Percentiles rank a stretch among this genome's conserved stretches.
Evolutionary conservation across 345 rosid species (phyloP).

Genomic region (Eucalyptus paniculata): DNA sequence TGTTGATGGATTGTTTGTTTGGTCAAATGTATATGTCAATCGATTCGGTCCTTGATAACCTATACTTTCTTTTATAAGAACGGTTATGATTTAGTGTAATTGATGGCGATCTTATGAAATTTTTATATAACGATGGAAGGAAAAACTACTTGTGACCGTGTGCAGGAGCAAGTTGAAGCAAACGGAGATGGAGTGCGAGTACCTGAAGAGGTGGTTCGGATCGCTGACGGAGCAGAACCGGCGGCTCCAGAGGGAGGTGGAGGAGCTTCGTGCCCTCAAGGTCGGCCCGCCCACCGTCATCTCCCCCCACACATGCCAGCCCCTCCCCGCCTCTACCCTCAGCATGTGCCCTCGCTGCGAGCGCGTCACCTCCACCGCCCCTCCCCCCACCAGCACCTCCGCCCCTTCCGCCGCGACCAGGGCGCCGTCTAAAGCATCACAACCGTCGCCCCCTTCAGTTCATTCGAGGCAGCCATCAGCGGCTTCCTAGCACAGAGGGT

Average conservation of each 20-base stretch:
- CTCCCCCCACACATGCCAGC: slow-evolving; percentile 37
- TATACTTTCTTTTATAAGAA: neutral
- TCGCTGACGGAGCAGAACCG: slow-evolving; percentile 88
- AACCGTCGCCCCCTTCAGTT: slow-evolving; percentile 13
- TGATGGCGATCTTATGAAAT: neutral
- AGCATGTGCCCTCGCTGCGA: slow-evolving; percentile 93
- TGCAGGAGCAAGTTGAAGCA: slow-evolving; percentile 92
- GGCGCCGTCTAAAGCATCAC: slow-evolving; percentile 20
- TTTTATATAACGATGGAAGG: neutral
- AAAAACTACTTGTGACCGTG: neutral
- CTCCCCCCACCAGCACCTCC: slow-evolving; percentile 5
- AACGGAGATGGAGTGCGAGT: slow-evolving; percentile 93
- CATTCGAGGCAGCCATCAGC: slow-evolving; percentile 35
- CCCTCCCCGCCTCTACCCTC: slow-evolving; percentile 59
- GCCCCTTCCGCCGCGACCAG: slow-evolving; percentile 1
- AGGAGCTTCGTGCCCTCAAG: slow-evolving; percentile 83
- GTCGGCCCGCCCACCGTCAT: slow-evolving; percentile 48
- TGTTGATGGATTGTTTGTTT: neutral
- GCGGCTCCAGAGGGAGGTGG: slow-evolving; percentile 80
- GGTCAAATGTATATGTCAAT: neutral
- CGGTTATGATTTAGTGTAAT: neutral
- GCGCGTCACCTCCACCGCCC: slow-evolving; percentile 50
- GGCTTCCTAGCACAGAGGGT: slow-evolving; percentile 8
- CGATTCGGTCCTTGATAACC: neutral
- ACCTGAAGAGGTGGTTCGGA: slow-evolving; percentile 87